Conservation (phyloP, 768 basidiomycete species). For the Agaricus bisporus region DNA sequence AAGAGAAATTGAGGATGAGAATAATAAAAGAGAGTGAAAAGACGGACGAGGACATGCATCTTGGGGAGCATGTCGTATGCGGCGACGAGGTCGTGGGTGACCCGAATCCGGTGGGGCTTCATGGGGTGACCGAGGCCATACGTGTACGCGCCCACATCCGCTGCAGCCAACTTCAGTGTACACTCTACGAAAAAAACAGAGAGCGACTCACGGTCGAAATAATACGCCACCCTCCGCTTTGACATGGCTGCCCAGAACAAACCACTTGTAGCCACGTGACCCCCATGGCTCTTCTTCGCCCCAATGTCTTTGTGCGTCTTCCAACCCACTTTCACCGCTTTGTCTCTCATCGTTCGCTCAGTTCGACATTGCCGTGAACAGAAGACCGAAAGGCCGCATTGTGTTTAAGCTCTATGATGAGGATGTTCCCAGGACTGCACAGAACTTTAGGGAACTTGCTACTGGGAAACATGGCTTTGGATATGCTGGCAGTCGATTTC, state of each 20-base stretch:
- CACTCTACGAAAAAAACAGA: no score
- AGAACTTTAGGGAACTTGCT: constrained; percentile 86
- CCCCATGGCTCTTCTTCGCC: no score
- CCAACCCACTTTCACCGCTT: no score
- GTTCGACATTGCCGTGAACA: constrained; percentile 33
- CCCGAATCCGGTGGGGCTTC: constrained; percentile 93
- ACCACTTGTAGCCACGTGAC: no score
- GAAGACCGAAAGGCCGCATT: constrained; percentile 44
- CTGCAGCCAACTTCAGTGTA: no score
- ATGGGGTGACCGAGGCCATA: constrained; percentile 90
- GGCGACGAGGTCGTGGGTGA: constrained; percentile 87
- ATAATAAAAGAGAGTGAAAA: not conserved
- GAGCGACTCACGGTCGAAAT: constrained; percentile 67
- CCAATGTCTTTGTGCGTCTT: no score
- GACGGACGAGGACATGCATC: constrained; percentile 84
- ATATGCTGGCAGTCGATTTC: constrained; percentile 65
- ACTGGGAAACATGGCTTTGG: constrained; percentile 72
- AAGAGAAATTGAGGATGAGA: not conserved
- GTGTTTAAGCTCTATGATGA: constrained; percentile 84
- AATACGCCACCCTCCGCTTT: constrained; percentile 53
- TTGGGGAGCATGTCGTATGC: constrained; percentile 92
- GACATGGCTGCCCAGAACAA: not conserved
- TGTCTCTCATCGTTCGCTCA: no score
- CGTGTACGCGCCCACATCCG: constrained; percentile 65
- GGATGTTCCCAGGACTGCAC: constrained; percentile 65